Evolutionary conservation across 345 rosid species (phyloP), one percentile per base, ranked within the genome.

Genomic region (Rhodomyrtus tomentosa): DNA sequence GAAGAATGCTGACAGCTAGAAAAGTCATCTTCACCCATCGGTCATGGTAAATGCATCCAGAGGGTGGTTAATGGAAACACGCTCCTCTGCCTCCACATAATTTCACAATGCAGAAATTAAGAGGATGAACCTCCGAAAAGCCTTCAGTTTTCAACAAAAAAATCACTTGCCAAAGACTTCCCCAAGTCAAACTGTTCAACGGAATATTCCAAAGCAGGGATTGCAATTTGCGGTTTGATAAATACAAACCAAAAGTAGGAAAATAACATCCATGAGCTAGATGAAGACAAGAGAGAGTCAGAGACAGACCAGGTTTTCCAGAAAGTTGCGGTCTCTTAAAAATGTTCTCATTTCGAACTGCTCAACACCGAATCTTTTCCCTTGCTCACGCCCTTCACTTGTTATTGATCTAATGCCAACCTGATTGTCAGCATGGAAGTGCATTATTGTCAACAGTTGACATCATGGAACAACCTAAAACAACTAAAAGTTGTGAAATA

Each of bases 311-410:
- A 97, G 93, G 88, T 93, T 94, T 93, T 97, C 98, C 92, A 97
- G 86, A 59, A 87, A 12, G 24, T 89, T 87, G 45, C 94, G 93
- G 86, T 97, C 99, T 87, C 89, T 92, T 52, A 96, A 95, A 87
- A 97, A 97, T 62, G 94, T 97, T 85, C 93, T 90, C 99, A 97
- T 97, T 90, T 97, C 99, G 68, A 83, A 95, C 87, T 97, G 99
- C 92, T 97, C 98, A 40, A 95, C 99, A 81, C 99, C 99, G 73
- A 92, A 97, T 88, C 91, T 92, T 90, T 94, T 95, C 72, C 98
- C 99, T 83, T 97, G 99, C 83, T 95, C 98, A 3, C 95, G 92
- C 21, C 99, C 99, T 92, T 97, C 99, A 14, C 84, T 81, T 16
- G 91, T 94, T 89, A 95, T 97, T 40, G 98, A 97, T 92, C 99